Conservation (phyloP, 2,329 filamentous ascomycete genomes). For the Fusarium virguliforme region DNA sequence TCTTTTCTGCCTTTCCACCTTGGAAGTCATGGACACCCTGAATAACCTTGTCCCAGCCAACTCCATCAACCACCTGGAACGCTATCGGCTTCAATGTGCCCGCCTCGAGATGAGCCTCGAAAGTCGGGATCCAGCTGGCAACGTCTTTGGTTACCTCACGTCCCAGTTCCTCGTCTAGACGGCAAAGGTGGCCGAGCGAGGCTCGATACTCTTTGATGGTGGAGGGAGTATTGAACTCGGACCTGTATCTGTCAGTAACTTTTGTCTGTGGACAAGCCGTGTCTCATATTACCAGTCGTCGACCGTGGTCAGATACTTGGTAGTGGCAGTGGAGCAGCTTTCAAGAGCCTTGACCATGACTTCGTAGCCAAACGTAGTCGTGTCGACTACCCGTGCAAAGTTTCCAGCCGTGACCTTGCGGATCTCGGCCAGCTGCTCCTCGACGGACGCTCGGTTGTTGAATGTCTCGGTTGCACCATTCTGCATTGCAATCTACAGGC, state of each 20-base stretch:
- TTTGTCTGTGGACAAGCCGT: background rate
- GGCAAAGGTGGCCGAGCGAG: constrained; percentile 48
- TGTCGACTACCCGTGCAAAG: constrained; percentile 56
- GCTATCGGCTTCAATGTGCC: constrained; percentile 49
- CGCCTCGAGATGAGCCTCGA: constrained; percentile 46
- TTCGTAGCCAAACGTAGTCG: constrained; percentile 51
- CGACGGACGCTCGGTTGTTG: constrained; percentile 50
- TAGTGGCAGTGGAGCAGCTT: constrained; percentile 37
- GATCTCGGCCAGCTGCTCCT: constrained; percentile 55
- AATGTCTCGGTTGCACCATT: constrained; percentile 55
- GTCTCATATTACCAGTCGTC: constrained; percentile 54
- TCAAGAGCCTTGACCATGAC: constrained; percentile 54
- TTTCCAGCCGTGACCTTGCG: constrained; percentile 54
- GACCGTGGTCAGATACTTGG: constrained; percentile 55
- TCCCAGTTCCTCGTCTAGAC: constrained; percentile 34
- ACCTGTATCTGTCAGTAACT: constrained; percentile 33
- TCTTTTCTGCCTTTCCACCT: constrained; percentile 47
- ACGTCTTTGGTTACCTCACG: constrained; percentile 36
- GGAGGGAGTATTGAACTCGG: constrained; percentile 44
- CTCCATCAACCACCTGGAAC: constrained; percentile 41
- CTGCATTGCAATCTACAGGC: constrained; percentile 46
- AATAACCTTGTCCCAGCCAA: constrained; percentile 50
- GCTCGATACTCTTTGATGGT: constrained; percentile 49
- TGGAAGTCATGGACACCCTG: constrained; percentile 43
- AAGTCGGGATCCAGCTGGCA: constrained; percentile 35